Evolutionary conservation across 2,329 filamentous ascomycete genomes (phyloP).

Genomic region (Xylaria sp.): DNA sequence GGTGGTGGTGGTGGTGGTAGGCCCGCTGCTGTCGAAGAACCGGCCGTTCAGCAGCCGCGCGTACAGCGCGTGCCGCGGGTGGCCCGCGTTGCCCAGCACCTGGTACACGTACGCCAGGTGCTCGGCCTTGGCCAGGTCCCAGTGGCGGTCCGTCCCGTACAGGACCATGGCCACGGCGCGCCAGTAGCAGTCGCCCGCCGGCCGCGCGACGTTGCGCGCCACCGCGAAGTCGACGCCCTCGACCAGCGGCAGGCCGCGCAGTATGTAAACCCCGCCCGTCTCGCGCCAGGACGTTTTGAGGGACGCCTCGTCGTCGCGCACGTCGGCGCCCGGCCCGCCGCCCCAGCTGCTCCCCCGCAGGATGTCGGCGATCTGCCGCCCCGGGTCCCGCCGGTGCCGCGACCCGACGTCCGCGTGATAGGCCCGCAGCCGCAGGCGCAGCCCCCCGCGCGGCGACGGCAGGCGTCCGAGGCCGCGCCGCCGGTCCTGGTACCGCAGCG

Average conservation of each 20-base stretch:
- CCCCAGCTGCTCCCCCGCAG: constrained; percentile 2
- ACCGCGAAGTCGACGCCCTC: constrained; percentile 38
- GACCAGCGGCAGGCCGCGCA: constrained; percentile 38
- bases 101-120: constrained; percentile 35
- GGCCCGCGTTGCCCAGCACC: constrained; percentile 28
- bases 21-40: constrained; percentile 18
- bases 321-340: background rate
- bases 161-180: constrained; percentile 33
- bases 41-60: constrained; percentile 25
- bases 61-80: constrained; percentile 36
- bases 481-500: constrained; percentile 6
- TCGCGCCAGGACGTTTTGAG: background rate
- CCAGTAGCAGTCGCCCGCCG: constrained; percentile 39
- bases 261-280: background rate
- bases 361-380: background rate
- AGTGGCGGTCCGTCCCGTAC: constrained; percentile 31
- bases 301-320: background rate
- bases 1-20: background rate
- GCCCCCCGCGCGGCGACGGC: constrained; percentile 2
- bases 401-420: background rate
- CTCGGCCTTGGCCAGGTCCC: constrained; percentile 39
- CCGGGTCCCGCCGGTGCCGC: background rate
- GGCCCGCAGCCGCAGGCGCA: background rate
- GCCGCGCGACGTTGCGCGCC: constrained; percentile 25
- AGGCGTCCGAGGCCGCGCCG: background rate